Conservation (phyloP, 2,329 filamentous ascomycete species). For the Ophiostoma sp. region DNA sequence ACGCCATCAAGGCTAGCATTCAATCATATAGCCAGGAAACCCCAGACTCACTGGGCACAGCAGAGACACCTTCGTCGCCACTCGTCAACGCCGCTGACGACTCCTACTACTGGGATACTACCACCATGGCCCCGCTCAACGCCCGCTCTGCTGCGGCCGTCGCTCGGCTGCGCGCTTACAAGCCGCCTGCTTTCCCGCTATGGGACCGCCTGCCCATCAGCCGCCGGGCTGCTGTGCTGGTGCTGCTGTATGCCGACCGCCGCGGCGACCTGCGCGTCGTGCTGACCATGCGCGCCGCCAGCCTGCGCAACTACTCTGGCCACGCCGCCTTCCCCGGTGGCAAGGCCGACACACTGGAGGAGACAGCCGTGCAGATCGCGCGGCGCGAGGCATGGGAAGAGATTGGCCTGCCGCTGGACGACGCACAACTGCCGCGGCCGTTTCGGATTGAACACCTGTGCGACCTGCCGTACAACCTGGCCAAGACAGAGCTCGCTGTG, state of each 20-base stretch:
- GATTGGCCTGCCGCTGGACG: conserved; percentile 75
- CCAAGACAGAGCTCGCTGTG: conserved; percentile 67
- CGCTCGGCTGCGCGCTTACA: conserved; percentile 55
- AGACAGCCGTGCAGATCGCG: conserved; percentile 73
- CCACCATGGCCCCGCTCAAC: conserved; percentile 53
- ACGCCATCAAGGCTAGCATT: conserved; percentile 14
- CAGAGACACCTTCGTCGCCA: neutral
- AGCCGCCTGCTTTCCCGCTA: conserved; percentile 53
- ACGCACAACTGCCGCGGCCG: conserved; percentile 62
- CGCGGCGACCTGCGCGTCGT: conserved; percentile 70
- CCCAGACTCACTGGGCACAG: too few relatives aligned
- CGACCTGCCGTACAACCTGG: conserved; percentile 70
- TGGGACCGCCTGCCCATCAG: conserved; percentile 58
- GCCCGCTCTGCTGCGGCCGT: conserved; percentile 52
- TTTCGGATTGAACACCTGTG: conserved; percentile 86
- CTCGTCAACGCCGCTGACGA: conserved; percentile 29
- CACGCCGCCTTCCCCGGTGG: conserved; percentile 84
- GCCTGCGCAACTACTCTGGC: conserved; percentile 64
- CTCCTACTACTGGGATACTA: conserved; percentile 53
- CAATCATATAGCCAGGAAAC: neutral
- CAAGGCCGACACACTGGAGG: conserved; percentile 54
- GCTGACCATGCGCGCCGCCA: conserved; percentile 61
- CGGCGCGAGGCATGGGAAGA: conserved; percentile 88
- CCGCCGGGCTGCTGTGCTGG: conserved; percentile 76
- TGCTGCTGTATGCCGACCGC: conserved; percentile 81